A percentile compares a stretch with the other conserved stretches of the same genome.
phyloP scores from a whole-genome alignment of 345 rosid species.

The Microthlaspi erraticum region DNA sequence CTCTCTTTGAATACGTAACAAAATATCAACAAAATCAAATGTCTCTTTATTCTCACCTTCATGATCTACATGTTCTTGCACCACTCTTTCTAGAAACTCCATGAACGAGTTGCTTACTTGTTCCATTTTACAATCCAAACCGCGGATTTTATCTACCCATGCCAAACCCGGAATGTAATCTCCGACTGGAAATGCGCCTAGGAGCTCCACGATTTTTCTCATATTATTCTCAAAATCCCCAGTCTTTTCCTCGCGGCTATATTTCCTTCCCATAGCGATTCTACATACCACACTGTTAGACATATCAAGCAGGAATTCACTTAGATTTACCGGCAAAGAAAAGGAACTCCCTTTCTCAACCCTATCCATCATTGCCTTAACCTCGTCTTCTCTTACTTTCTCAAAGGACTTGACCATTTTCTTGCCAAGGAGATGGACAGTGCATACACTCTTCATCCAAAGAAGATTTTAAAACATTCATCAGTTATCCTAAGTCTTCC shows the following conservation, averaged over 20 bases:
- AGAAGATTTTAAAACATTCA: too few species aligned
- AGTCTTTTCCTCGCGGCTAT: conserved; percentile 43
- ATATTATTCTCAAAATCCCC: conserved; percentile 43
- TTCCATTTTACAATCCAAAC: conserved; percentile 29
- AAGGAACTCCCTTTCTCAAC: conserved; percentile 28
- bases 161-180: conserved; percentile 59
- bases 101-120: conserved; percentile 38
- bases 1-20: conserved; percentile 42
- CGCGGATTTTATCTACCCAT: conserved; percentile 49
- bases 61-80: conserved; percentile 36
- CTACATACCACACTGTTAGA: conserved; percentile 56
- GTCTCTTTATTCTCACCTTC: conserved; percentile 12
- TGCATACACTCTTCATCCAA: conserved; percentile 45
- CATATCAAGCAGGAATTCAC: conserved; percentile 34
- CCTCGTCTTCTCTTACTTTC: conserved; percentile 55
- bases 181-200: conserved; percentile 51
- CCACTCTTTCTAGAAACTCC: conserved; percentile 33
- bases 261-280: conserved; percentile 58
- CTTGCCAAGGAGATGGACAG: conserved; percentile 51
- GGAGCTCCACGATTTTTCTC: conserved; percentile 35
- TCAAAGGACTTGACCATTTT: conserved; percentile 51
- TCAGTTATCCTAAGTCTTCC: too few species aligned
- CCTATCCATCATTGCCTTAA: conserved; percentile 35
- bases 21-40: conserved; percentile 23
- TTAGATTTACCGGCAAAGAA: conserved; percentile 47